A percentile compares a stretch with the other conserved stretches of the same genome.
phyloP scores from a whole-genome alignment of 2,329 filamentous ascomycete species.

The Salinomyces thailandicus region DNA sequence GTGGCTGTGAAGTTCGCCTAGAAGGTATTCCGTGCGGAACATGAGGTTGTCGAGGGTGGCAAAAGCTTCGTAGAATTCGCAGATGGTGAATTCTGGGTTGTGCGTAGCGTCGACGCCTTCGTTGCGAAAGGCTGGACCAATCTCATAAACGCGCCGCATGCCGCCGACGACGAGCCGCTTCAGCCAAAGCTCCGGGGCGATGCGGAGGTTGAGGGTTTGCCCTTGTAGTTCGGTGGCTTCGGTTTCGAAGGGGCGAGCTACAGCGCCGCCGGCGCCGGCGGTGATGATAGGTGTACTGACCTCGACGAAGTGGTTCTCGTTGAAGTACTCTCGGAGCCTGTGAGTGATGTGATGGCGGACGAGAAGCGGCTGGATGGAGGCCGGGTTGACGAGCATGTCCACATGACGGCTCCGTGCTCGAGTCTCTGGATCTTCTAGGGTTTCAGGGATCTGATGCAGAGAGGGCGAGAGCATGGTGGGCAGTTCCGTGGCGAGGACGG shows the following conservation, averaged over 20 bases:
- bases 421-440: conserved; percentile 59
- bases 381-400: conserved; percentile 68
- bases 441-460: conserved; percentile 66
- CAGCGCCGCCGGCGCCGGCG: conserved; percentile 72
- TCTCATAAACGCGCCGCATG: conserved; percentile 82
- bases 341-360: conserved; percentile 66
- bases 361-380: conserved; percentile 57
- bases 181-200: conserved; percentile 90
- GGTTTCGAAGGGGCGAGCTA: conserved; percentile 78
- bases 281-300: conserved; percentile 86
- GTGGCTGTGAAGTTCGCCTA: conserved; percentile 27
- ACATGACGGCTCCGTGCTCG: conserved; percentile 70
- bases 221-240: conserved; percentile 63
- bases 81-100: conserved; percentile 95
- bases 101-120: conserved; percentile 80
- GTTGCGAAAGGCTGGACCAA: conserved; percentile 85
- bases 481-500: conserved; percentile 56
- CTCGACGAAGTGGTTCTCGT: conserved; percentile 64
- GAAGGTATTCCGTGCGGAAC: conserved; percentile 59
- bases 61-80: conserved; percentile 91
- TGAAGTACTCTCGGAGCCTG: conserved; percentile 62
- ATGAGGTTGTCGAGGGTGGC: conserved; percentile 67
- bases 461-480: conserved; percentile 67
- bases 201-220: conserved; percentile 64
- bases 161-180: conserved; percentile 86